Evolutionary conservation across 2,329 filamentous ascomycete genomes (phyloP).

Genomic region (Thielaviopsis euricoi): DNA sequence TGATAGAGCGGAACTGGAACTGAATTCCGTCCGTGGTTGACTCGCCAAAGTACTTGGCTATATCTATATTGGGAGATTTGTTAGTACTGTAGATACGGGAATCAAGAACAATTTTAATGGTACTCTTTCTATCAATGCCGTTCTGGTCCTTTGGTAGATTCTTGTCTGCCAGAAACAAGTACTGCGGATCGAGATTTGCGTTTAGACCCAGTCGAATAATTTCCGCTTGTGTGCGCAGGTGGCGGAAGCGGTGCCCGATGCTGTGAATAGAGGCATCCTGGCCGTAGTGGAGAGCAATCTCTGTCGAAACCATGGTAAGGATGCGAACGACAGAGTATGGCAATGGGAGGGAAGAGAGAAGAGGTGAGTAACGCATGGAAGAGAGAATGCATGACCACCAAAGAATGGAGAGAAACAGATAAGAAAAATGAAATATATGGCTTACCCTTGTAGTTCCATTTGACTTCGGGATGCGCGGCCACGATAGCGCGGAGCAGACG

Average conservation of each 20-base stretch:
- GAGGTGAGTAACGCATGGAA: too few species aligned
- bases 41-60: conserved; percentile 42
- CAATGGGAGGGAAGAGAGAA: neutral
- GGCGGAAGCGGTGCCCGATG: conserved; percentile 35
- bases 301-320: conserved; percentile 19
- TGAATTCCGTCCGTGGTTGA: conserved; percentile 40
- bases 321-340: neutral
- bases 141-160: conserved; percentile 23
- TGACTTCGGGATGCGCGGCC: conserved; percentile 35
- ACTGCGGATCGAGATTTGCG: conserved; percentile 25
- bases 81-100: neutral
- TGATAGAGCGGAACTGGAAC: conserved; percentile 43
- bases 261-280: conserved; percentile 31
- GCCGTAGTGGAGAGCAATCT: conserved; percentile 30
- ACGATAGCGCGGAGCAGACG: conserved; percentile 45
- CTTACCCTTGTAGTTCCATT: conserved; percentile 47
- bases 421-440: neutral
- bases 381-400: neutral
- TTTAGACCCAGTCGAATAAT: conserved; percentile 22
- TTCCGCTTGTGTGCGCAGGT: conserved; percentile 26
- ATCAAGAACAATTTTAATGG: conserved; percentile 11
- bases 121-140: conserved; percentile 26
- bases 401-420: neutral
- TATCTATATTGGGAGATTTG: conserved; percentile 26
- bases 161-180: conserved; percentile 22